Base-by-base conservation (phyloP, 2,329 filamentous ascomycete species). In the Pezicula rhizophila region DNA sequence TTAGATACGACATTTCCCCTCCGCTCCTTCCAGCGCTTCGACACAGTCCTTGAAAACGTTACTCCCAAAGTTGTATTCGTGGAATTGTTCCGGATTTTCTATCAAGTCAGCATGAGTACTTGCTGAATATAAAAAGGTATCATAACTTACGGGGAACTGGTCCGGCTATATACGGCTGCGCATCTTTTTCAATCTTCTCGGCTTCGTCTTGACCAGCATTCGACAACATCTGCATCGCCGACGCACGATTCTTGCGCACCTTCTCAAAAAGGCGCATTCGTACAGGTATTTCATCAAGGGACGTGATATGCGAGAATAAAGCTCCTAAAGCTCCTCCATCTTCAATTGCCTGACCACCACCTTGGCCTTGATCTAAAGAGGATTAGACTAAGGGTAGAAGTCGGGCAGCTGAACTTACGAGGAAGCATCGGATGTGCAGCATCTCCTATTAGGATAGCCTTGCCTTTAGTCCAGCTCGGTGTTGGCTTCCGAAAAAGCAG, bases 221-320 rank as follows among this genome's bases (percentile, higher is more conserved):
- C 39, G 62, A 65, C 26, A 70, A 53, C 39, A 69, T 60, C 46
- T 70, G 66, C 14, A 69, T 62, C 3, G 57, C 63, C n/a, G 63
- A 64, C 2, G 65, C 60, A 8, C 65, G 50, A 34, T 57, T 56
- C 18, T 52, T 54, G 12, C 64, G 53, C 15, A 60, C 56, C 33
- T 52, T 51, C 39, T 66, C 60, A 40, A 57, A 72, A 5, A 62
- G 33, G 15, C 28, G 42, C 7, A 65, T 48, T 15, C 63, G 48
- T 15, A 48, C 49, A 8, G 42, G 10, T 6, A 62, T 39, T 2
- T 54, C 44, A 5, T 54, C 52, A 8, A 8, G 8, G 5, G 39
- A 45, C 5, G 37, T 52, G 10, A 57, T 58, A 28, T 26, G 28
- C 8, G 23, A 23, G 15, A 48, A 38, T 17, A 57, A 52, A 34